phyloP scores from a whole-genome alignment of 768 basidiomycete genomes.

The Mycena venus region DNA sequence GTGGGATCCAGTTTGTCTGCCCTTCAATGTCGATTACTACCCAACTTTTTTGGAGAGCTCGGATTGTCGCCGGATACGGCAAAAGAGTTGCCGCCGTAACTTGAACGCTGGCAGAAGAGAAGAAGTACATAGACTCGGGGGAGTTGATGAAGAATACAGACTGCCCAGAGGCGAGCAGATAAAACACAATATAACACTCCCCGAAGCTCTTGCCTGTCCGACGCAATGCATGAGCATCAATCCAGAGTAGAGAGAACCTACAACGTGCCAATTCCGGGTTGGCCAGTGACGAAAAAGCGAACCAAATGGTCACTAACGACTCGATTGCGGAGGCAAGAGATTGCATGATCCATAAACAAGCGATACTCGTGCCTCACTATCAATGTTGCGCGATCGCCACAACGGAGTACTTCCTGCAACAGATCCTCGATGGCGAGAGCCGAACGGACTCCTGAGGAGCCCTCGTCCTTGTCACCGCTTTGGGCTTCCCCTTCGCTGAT shows the following conservation, averaged over 20 bases:
- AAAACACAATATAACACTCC: constrained; percentile 1
- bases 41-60: constrained; percentile 6
- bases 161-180: constrained; percentile 9
- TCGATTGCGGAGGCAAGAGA: background rate
- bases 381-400: background rate
- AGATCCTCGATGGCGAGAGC: background rate
- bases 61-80: background rate
- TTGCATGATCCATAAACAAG: constrained; percentile 7
- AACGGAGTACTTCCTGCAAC: background rate
- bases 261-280: constrained; percentile 6
- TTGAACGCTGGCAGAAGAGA: constrained; percentile 8
- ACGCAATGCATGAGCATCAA: constrained; percentile 13
- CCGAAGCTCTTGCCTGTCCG: constrained; percentile 9
- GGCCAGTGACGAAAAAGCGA: constrained; percentile 13
- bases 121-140: background rate
- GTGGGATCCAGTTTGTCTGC: background rate
- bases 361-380: background rate
- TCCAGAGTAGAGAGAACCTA: background rate
- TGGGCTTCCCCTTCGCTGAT: background rate
- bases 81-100: background rate
- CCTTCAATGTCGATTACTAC: constrained; percentile 19
- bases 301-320: background rate
- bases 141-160: constrained; percentile 5
- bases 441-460: background rate
- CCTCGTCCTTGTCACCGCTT: background rate